A percentile compares a stretch with the other conserved stretches of the same genome.
Evolutionary conservation across 192 early-diverging fungal genomes (phyloP).

Genomic region (Coemansia interrupta): DNA sequence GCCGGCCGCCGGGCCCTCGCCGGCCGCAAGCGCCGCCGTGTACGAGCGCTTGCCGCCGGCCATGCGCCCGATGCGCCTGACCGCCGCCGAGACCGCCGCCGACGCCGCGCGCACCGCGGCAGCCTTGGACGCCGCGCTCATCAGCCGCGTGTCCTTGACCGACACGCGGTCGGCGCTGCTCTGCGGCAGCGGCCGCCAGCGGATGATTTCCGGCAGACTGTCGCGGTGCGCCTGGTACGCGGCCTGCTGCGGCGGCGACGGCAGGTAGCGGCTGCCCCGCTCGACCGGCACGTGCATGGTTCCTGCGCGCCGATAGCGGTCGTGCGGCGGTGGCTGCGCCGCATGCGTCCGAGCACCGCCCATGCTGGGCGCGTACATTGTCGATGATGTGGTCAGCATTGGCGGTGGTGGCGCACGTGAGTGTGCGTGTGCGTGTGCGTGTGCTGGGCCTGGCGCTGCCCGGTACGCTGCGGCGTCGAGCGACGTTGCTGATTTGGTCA

Average conservation of each 20-base stretch:
- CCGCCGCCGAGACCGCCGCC: constrained; percentile 23
- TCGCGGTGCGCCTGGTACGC: constrained; percentile 1
- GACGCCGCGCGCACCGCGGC: constrained; percentile 43
- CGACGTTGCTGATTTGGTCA: neutral
- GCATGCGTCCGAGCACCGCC: neutral
- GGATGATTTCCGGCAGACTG: constrained; percentile 4
- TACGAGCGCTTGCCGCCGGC: constrained; percentile 23
- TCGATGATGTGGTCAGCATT: neutral
- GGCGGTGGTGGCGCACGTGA: neutral
- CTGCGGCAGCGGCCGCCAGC: constrained; percentile 26
- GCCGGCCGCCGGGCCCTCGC: neutral
- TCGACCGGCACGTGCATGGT: constrained; percentile 5
- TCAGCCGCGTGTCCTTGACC: constrained; percentile 28
- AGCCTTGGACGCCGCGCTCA: constrained; percentile 46
- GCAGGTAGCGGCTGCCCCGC: constrained; percentile 2
- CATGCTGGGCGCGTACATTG: constrained; percentile 1
- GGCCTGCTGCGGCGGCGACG: neutral
- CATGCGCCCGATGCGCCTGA: constrained; percentile 24
- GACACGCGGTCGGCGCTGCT: constrained; percentile 34
- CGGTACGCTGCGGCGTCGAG: neutral
- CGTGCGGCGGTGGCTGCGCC: neutral
- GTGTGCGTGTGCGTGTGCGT: no score
- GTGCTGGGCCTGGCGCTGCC: neutral
- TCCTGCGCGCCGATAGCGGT: neutral
- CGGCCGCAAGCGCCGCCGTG: neutral